Conservation (phyloP, 2,329 filamentous ascomycete genomes). For the Pseudogymnoascus sp. region DNA sequence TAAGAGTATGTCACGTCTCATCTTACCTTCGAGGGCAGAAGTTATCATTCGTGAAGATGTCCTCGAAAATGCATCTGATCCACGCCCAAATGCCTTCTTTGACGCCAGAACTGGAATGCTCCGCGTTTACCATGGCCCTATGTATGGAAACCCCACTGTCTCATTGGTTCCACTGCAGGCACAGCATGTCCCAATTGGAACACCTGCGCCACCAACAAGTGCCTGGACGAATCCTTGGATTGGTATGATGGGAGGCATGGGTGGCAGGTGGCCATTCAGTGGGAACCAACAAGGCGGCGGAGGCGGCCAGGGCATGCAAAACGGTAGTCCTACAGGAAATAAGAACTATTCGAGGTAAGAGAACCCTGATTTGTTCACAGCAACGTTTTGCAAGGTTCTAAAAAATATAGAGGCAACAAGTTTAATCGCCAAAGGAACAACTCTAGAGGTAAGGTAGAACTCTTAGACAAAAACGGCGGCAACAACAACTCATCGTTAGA, state of each 20-base stretch:
- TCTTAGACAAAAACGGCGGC: neutral
- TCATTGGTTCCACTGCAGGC: conserved; percentile 39
- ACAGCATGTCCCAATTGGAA: conserved; percentile 23
- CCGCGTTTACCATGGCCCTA: conserved; percentile 50
- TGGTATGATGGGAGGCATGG: neutral
- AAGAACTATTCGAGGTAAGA: conserved; percentile 3
- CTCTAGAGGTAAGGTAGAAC: neutral
- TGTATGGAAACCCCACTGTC: conserved; percentile 44
- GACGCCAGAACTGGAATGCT: conserved; percentile 45
- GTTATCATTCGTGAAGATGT: conserved; percentile 49
- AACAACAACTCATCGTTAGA: neutral
- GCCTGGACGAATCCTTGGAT: neutral
- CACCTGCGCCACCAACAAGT: neutral
- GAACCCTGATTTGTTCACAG: neutral
- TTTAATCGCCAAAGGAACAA: neutral
- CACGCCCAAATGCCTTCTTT: conserved; percentile 52
- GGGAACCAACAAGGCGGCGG: neutral
- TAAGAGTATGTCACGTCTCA: conserved; percentile 32
- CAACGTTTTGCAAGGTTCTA: neutral
- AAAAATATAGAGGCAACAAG: neutral
- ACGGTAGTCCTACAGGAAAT: neutral
- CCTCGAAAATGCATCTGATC: conserved; percentile 44
- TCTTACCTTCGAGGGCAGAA: conserved; percentile 41
- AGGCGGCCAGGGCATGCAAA: conserved; percentile 1
- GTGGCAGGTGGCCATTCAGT: neutral